Conservation (phyloP, 305 asterid genomes). For the Coffea humblotiana region DNA sequence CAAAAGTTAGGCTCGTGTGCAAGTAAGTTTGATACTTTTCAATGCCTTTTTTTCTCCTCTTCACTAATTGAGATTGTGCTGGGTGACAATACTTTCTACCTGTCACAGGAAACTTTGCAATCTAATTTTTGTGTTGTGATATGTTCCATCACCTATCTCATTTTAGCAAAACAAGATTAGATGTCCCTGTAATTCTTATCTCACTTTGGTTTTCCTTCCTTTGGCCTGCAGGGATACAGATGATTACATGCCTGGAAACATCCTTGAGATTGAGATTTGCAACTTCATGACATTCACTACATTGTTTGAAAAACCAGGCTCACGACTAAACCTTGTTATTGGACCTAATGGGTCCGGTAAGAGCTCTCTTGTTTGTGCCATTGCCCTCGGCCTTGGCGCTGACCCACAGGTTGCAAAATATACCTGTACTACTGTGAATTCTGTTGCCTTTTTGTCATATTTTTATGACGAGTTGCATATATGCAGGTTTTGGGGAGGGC, state of each 20-base stretch:
- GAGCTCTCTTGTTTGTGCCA: slow-evolving; percentile 97
- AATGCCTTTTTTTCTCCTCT: not conserved
- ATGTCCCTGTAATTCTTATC: not conserved
- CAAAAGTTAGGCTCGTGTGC: not conserved
- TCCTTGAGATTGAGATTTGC: slow-evolving; percentile 67
- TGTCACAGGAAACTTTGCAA: not conserved
- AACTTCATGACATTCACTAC: slow-evolving; percentile 90
- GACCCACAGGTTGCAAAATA: slow-evolving; percentile 73
- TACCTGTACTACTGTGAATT: slow-evolving; percentile 11
- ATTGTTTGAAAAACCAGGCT: slow-evolving; percentile 68
- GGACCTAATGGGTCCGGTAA: slow-evolving; percentile 99
- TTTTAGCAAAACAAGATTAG: not conserved
- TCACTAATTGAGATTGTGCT: no score
- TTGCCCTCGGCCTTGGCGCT: slow-evolving; percentile 95
- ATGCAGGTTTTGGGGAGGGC: slow-evolving; percentile 94
- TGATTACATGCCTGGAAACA: slow-evolving; percentile 83
- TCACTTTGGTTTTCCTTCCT: not conserved
- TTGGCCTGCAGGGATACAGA: slow-evolving; percentile 68
- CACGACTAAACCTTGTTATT: slow-evolving; percentile 90
- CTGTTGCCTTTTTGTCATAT: slow-evolving; percentile 2
- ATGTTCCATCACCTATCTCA: not conserved
- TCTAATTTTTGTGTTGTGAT: not conserved
- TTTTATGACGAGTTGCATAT: slow-evolving; percentile 18
- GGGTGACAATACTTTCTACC: not conserved
- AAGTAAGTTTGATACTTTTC: not conserved